Base-by-base conservation (phyloP, 345 rosid genomes). In the Jatropha curcas region DNA sequence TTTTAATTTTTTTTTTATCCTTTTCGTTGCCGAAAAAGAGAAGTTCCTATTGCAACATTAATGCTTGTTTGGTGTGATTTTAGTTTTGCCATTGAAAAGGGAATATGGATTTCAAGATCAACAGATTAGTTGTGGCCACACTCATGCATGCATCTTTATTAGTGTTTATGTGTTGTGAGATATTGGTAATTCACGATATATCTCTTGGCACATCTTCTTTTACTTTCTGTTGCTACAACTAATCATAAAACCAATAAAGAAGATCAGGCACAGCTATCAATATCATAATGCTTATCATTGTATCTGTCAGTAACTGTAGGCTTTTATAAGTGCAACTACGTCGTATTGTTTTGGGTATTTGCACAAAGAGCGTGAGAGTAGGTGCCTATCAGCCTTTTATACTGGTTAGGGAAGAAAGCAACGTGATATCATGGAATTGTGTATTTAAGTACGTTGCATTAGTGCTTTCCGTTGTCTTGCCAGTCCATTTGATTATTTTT, bases 21-120 rank as follows among this genome's bases (percentile, higher is more conserved):
- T 31, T 16, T 41, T 64, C 34, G 17, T 45, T 56, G 45, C 61
- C 39, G 0, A 45, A 4, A 24, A 65, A 70, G 43, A 72, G 65
- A 71, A 53, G 65, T 74, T 69, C 14, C 71, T 39, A 35, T 66
- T 34, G 55, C 71, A 77, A 65, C 71, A 30, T 52, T 68, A 30
- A 64, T 74, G 58, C 67, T 72, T 71, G 78, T 79, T 65, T 60
- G 70, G 79, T 73, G 70, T 73, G 85, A 79, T 69, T 62, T 22
- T 45, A 61, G 60, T 35, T 72, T 65, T 84, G 77, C 62, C 53
- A 35, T n/a, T 77, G 64, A 69, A 46, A 80, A 67, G 60, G 68
- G 68, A 31, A 35, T 71, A 76, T 34, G 66, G 73, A 59, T 68
- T 62, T 64, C 50, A 52, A 27, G 45, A 34, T 27, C 43, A 48